These are phyloP conservation scores for Fusarium begoniae DNA, from an alignment of 2,329 filamentous ascomycete species.

Conservation along the genomic window DNA sequence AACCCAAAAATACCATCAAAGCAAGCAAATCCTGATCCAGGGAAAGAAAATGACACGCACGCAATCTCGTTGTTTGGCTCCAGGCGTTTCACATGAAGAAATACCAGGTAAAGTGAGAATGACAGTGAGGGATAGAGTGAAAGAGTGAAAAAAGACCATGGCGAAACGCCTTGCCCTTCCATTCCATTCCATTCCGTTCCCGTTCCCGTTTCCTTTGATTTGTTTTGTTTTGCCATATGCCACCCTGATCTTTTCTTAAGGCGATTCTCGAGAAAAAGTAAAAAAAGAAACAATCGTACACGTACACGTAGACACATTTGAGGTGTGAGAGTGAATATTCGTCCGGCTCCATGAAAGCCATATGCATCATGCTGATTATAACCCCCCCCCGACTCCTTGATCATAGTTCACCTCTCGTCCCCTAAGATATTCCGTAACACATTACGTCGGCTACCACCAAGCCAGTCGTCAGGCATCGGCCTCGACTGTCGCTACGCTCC, in stretches of 20 bases:
- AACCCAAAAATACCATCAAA: slow-evolving; percentile 40
- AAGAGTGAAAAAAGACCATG: slow-evolving; percentile 32
- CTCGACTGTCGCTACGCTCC: neutral
- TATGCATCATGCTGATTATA: slow-evolving; percentile 47
- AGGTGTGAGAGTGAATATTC: slow-evolving; percentile 41
- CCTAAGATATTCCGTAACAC: slow-evolving; percentile 35
- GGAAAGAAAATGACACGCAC: slow-evolving; percentile 39
- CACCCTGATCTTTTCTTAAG: slow-evolving; percentile 46
- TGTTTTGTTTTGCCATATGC: slow-evolving; percentile 33
- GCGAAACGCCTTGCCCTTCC: slow-evolving; percentile 37
- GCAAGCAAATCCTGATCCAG: slow-evolving; percentile 38
- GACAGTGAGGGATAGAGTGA: slow-evolving; percentile 22
- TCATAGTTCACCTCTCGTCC: slow-evolving; percentile 27
- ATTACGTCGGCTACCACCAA: slow-evolving; percentile 38
- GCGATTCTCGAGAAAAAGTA: slow-evolving; percentile 45
- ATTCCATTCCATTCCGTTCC: slow-evolving; percentile 16
- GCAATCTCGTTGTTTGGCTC: slow-evolving; percentile 36
- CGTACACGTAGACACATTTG: slow-evolving; percentile 48
- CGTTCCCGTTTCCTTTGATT: slow-evolving; percentile 15
- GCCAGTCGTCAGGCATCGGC: neutral
- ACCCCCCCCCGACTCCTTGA: slow-evolving; percentile 37
- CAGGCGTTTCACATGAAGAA: slow-evolving; percentile 22
- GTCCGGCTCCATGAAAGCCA: slow-evolving; percentile 39
- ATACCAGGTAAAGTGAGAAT: slow-evolving; percentile 30
- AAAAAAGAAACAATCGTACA: slow-evolving; percentile 50